Percentiles rank a stretch among this genome's conserved stretches.
Conservation (phyloP, 495 filamentous ascomycete genomes). For the Penicillium bovifimosum region DNA sequence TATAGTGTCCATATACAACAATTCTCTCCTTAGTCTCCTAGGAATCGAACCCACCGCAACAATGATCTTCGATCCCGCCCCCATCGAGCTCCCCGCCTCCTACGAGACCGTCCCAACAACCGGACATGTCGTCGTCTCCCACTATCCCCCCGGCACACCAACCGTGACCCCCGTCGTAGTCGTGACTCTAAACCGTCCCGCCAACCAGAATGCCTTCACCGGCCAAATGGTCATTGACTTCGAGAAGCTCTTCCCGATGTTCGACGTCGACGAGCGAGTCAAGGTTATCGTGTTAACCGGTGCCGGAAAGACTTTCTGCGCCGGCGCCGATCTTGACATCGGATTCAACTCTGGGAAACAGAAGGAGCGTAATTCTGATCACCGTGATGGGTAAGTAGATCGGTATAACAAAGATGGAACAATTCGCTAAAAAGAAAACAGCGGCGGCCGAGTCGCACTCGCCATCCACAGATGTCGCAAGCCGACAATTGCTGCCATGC, state of each 20-base stretch:
- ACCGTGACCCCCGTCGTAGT: constrained; percentile 51
- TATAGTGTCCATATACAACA: background rate
- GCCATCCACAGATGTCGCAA: constrained; percentile 59
- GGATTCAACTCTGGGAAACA: constrained; percentile 34
- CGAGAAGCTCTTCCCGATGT: constrained; percentile 46
- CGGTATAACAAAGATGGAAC: no score
- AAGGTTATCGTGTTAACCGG: constrained; percentile 56
- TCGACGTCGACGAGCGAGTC: constrained; percentile 52
- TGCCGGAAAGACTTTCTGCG: constrained; percentile 56
- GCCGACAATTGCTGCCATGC: constrained; percentile 59
- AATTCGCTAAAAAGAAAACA: constrained; percentile 1
- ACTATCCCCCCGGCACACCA: constrained; percentile 44
- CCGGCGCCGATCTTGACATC: constrained; percentile 59
- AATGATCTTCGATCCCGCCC: constrained; percentile 48
- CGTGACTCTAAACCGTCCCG: constrained; percentile 52
- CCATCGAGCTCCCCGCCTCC: constrained; percentile 31
- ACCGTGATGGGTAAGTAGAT: constrained; percentile 48
- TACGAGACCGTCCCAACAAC: constrained; percentile 41
- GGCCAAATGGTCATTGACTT: constrained; percentile 49
- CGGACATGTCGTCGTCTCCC: constrained; percentile 47
- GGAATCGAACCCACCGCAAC: constrained; percentile 21
- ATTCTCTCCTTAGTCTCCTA: background rate
- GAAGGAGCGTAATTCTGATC: constrained; percentile 25
- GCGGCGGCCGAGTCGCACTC: constrained; percentile 44
- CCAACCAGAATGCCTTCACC: constrained; percentile 61